phyloP scores from a whole-genome alignment of 2,329 filamentous ascomycete species.

The Xylariales sp. region DNA sequence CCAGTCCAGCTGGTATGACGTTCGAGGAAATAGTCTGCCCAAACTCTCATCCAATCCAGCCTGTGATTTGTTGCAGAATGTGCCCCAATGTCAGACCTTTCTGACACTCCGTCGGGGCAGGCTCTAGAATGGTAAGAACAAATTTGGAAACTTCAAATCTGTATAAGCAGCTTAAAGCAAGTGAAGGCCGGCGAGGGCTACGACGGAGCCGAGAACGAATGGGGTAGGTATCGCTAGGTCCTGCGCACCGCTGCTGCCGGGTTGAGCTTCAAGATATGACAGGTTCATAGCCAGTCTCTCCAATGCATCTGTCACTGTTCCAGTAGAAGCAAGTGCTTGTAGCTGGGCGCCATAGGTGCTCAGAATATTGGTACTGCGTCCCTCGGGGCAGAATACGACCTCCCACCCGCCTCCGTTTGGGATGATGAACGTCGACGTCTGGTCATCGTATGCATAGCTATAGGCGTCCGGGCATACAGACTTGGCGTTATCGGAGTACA shows the following conservation, averaged over 20 bases:
- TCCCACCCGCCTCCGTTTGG: constrained; percentile 71
- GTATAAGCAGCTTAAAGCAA: neutral
- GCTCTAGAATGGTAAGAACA: no score
- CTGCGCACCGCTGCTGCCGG: neutral
- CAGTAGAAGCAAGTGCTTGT: constrained; percentile 38
- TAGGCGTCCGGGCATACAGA: constrained; percentile 79
- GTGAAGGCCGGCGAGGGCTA: neutral
- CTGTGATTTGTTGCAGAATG: no score
- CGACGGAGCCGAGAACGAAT: neutral
- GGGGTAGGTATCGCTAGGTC: constrained; percentile 7
- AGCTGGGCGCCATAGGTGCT: constrained; percentile 46
- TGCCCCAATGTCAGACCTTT: no score
- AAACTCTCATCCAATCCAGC: no score
- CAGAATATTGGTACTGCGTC: constrained; percentile 56
- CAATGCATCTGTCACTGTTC: constrained; percentile 30
- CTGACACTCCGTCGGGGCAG: no score
- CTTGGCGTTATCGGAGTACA: constrained; percentile 69
- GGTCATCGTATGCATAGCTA: constrained; percentile 65
- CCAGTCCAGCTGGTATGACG: neutral
- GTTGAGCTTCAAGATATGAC: constrained; percentile 26
- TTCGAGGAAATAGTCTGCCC: neutral
- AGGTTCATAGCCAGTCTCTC: constrained; percentile 27
- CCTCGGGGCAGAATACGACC: constrained; percentile 69
- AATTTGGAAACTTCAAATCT: neutral
- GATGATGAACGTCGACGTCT: constrained; percentile 56